Base-by-base conservation (phyloP, 225 moss, liverwort and hornwort genomes). In the Polytrichum formosum region DNA sequence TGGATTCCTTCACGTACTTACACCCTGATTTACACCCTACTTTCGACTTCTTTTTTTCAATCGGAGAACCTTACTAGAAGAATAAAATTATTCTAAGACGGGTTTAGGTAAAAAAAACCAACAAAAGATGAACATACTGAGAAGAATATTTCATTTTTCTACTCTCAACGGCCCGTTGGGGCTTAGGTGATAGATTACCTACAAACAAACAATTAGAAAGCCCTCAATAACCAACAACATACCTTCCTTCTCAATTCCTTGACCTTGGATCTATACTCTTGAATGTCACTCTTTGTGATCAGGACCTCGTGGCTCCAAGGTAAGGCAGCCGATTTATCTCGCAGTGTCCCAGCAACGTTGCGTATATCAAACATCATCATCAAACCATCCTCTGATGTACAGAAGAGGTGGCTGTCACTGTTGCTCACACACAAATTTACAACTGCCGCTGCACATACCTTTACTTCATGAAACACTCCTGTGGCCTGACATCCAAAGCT, bases 381-480 rank as follows among this genome's bases (percentile, higher is more conserved):
- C 70, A 78, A 74, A 66, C 94, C 94, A 62, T 94, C 94, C 69
- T 85, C 85, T 0, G 88, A 86, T 18, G 83, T 81, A 53, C 87
- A 90, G 7, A 92, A 78, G 7, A 92, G 79, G 55, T 69, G 75
- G 55, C 64, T 84, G 66, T 87, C 79, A 72, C 73, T 77, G 7
- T 63, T 75, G 76, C 83, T 88, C 1, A 90, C 29, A 78, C 92
- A 85, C 3, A 94, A 37, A 58, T 85, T 76, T 18, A 78, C 87
- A 17, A 90, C 61, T 6, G 87, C 74, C 1, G 75, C 74, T 2
- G 81, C 84, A 73, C 80, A 80, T 19, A 88, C 80, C 67, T 94
- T 92, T 54, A 90, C 78, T 80, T 94, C 94, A 72, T 85, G 84
- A 72, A 84, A 94, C 62, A 87, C 77, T 67, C 92, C 83, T 94